A percentile compares a stretch with the other conserved stretches of the same genome.
These are phyloP conservation scores for Piper longum DNA, from an alignment of 164 flowering plant species.

Conservation along the genomic window DNA sequence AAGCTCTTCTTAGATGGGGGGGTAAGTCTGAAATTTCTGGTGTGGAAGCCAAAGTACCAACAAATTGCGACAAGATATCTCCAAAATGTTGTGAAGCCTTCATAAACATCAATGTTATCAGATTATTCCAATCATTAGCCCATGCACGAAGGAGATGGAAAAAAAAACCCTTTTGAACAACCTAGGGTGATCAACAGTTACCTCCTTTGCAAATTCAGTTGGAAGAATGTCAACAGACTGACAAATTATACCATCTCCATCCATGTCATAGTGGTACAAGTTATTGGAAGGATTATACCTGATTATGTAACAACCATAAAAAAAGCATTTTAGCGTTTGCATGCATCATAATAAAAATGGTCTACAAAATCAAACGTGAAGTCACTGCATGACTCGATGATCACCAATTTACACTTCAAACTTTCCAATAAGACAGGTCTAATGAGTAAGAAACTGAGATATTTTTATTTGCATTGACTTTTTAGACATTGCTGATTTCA, in stretches of 20 bases:
- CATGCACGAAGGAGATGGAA: not conserved
- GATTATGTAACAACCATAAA: slow-evolving; percentile 1
- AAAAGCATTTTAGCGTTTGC: not conserved
- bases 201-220: slow-evolving; percentile 97
- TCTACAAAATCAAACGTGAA: not conserved
- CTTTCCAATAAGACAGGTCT: not conserved
- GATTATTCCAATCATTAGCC: not conserved
- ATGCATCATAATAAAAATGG: not conserved
- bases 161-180: slow-evolving; percentile 10
- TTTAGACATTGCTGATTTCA: no score
- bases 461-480: no score
- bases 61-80: slow-evolving; percentile 66
- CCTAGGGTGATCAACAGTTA: slow-evolving; percentile 4
- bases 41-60: slow-evolving; percentile 60
- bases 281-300: slow-evolving; percentile 60
- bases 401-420: no score
- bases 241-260: slow-evolving; percentile 72
- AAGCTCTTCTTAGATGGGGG: slow-evolving; percentile 66
- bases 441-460: not conserved
- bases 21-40: slow-evolving; percentile 44
- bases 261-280: slow-evolving; percentile 70
- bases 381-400: not conserved
- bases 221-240: slow-evolving; percentile 91
- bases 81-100: slow-evolving; percentile 99
- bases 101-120: slow-evolving; percentile 5